Evolutionary conservation across 2,329 filamentous ascomycete genomes (phyloP).

Genomic region (Alternaria triticina): DNA sequence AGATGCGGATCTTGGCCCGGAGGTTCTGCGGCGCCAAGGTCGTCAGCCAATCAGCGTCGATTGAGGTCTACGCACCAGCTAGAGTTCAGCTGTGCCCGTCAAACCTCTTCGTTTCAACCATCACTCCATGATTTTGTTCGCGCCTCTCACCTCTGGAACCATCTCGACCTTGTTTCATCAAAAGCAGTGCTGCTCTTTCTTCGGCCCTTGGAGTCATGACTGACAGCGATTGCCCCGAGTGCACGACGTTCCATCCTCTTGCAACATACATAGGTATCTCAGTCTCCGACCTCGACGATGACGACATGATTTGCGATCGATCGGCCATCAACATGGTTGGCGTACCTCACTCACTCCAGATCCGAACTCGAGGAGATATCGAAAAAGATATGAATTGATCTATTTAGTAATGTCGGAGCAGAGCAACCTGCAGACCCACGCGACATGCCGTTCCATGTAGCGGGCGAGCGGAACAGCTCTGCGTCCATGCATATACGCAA

Average conservation of each 20-base stretch:
- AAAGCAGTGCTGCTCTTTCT: background rate
- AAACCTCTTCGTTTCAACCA: background rate
- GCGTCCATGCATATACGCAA: background rate
- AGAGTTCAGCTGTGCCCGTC: background rate
- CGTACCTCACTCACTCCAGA: background rate
- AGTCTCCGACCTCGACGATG: accelerated
- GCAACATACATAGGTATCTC: background rate
- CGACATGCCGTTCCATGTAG: background rate
- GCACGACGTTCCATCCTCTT: background rate
- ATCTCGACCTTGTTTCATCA: accelerated
- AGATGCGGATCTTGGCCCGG: conserved; percentile 22
- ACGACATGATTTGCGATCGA: background rate
- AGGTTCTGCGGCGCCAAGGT: conserved; percentile 19
- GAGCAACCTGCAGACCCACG: background rate
- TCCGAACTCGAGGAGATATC: accelerated
- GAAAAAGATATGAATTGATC: background rate
- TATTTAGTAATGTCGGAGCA: background rate
- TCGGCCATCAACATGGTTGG: background rate
- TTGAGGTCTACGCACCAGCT: conserved; percentile 9
- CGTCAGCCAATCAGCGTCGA: conserved; percentile 24
- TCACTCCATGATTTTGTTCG: background rate
- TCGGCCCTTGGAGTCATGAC: background rate
- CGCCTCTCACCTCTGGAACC: background rate
- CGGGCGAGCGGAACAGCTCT: background rate
- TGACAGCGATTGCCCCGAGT: background rate